These are phyloP conservation scores for Wakefieldia striispora DNA, from an alignment of 768 basidiomycete genomes.

Conservation along the genomic window DNA sequence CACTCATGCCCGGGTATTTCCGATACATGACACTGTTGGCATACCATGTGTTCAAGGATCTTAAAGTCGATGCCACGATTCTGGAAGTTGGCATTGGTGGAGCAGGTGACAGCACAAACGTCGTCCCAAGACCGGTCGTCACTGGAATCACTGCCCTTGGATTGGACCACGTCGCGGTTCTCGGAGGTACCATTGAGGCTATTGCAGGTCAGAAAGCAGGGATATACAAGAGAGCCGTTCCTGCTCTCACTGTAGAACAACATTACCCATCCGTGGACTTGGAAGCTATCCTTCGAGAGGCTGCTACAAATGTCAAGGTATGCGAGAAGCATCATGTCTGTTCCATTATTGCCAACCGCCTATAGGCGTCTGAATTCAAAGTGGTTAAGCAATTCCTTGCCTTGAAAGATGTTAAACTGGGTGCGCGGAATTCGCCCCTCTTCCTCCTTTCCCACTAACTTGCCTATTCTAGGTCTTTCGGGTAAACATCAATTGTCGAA, in stretches of 20 bases:
- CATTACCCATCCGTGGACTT: conserved; percentile 69
- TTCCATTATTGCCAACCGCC: neutral
- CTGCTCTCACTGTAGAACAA: conserved; percentile 83
- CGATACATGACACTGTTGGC: conserved; percentile 90
- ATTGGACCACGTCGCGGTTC: conserved; percentile 83
- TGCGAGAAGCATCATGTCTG: conserved; percentile 2
- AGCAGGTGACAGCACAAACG: conserved; percentile 91
- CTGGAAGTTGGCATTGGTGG: conserved; percentile 98
- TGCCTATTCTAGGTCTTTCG: conserved; percentile 59
- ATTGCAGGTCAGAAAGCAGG: conserved; percentile 97
- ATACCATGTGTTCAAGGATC: conserved; percentile 81
- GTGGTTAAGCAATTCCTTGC: conserved; percentile 54
- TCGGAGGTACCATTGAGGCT: conserved; percentile 85
- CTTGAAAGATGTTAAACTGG: conserved; percentile 58
- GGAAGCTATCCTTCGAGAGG: conserved; percentile 61
- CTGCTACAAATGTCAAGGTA: conserved; percentile 68
- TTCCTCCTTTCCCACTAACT: conserved; percentile 1
- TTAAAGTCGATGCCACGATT: conserved; percentile 85
- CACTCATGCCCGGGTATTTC: conserved; percentile 89
- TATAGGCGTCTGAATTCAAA: conserved; percentile 65
- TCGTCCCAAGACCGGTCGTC: conserved; percentile 86
- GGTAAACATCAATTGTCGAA: conserved; percentile 87
- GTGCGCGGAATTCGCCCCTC: conserved; percentile 33
- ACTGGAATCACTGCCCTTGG: conserved; percentile 90
- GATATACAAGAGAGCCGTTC: conserved; percentile 91